Evolutionary conservation across 257 asterid genomes (phyloP).

Genomic region (Cynanchum wilfordii): DNA sequence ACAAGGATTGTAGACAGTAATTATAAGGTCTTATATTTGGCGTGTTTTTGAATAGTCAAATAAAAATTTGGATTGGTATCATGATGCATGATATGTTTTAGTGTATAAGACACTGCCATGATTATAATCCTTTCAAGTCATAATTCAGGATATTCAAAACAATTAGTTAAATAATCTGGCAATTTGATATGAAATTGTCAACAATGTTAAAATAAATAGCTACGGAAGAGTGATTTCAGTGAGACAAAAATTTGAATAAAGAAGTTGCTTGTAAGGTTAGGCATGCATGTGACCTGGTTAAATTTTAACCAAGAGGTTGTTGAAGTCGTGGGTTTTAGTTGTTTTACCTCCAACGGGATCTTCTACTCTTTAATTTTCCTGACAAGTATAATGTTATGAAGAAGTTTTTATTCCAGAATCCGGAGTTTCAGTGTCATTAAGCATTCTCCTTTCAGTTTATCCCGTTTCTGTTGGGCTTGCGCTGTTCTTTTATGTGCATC

Average conservation of each 20-base stretch:
- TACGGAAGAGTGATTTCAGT: neutral
- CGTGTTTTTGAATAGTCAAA: neutral
- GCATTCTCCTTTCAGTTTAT: too few relatives aligned
- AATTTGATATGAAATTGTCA: neutral
- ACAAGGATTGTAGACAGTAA: neutral
- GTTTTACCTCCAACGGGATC: neutral
- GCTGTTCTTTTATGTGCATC: neutral
- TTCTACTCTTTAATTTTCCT: neutral
- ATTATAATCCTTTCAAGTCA: neutral
- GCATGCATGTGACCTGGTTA: neutral
- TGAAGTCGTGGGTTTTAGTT: neutral
- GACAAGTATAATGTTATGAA: neutral
- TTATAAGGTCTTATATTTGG: neutral
- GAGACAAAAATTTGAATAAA: neutral
- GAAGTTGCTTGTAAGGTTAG: neutral
- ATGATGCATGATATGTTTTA: neutral
- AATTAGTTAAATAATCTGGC: neutral
- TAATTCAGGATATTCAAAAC: neutral
- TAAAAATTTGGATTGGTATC: neutral
- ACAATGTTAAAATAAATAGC: neutral
- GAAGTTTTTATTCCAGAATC: neutral
- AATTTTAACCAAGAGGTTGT: neutral
- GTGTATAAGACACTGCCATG: neutral
- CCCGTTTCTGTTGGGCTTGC: neutral
- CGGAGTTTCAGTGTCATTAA: neutral